A percentile compares a stretch with the other conserved stretches of the same genome.
Evolutionary conservation across 2,329 filamentous ascomycete species (phyloP).

Genomic region (Aschersonia sp.): DNA sequence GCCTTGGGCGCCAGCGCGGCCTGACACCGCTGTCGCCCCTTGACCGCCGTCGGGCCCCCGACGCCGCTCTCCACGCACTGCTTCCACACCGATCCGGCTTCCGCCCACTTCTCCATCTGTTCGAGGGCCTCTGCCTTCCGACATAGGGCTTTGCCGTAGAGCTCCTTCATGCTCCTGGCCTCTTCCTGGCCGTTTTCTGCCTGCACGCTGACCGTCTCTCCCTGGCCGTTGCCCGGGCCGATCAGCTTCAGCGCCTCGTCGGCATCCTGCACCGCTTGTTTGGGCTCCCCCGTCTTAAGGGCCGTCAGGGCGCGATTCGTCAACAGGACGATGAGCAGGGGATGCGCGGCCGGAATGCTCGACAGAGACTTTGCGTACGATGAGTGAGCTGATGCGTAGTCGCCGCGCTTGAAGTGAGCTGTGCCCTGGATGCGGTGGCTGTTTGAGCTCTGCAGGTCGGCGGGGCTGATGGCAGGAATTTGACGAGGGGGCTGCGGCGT

Average conservation of each 20-base stretch:
- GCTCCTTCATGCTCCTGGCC: constrained; percentile 76
- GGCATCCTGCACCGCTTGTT: constrained; percentile 71
- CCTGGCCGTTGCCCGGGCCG: constrained; percentile 62
- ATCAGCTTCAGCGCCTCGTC: constrained; percentile 70
- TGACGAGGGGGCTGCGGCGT: constrained; percentile 37
- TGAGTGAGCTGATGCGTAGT: constrained; percentile 74
- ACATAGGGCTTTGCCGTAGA: constrained; percentile 85
- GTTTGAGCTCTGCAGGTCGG: constrained; percentile 61
- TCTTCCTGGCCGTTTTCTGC: constrained; percentile 41
- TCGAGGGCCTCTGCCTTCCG: constrained; percentile 93
- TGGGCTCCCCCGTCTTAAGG: constrained; percentile 83
- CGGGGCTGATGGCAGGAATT: constrained; percentile 53
- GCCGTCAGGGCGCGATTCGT: constrained; percentile 84
- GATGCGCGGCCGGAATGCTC: constrained; percentile 63
- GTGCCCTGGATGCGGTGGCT: constrained; percentile 67
- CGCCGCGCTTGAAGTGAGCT: constrained; percentile 83
- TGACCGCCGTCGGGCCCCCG: constrained; percentile 70
- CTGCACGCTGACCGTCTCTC: constrained; percentile 61
- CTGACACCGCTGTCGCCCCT: constrained; percentile 80
- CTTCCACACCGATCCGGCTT: constrained; percentile 70
- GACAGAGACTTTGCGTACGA: constrained; percentile 68
- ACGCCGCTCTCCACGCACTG: constrained; percentile 70
- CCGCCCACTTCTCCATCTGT: constrained; percentile 85
- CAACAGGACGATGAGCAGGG: constrained; percentile 73
- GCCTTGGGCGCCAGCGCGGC: constrained; percentile 53